Base-by-base conservation (phyloP, 257 asterid genomes). In the Marsdenia floribunda region DNA sequence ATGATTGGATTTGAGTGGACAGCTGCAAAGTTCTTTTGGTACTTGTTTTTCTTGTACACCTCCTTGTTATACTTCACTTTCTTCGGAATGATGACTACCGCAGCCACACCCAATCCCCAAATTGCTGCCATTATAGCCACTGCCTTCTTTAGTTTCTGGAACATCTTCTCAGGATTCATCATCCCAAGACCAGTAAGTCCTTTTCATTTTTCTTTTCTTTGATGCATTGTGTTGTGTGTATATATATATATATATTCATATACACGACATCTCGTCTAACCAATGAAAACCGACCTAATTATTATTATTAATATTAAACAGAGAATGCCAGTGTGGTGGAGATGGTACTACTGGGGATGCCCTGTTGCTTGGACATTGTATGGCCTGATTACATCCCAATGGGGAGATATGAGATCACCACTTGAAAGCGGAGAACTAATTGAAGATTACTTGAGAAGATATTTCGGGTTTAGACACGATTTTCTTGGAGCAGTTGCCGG, bases 1-100 rank as follows among this genome's bases (percentile, higher is more conserved):
- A 89, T 94, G 98, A 93, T 96, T 18, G 85, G 93, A 42, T 94
- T 94, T 53, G 95, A 94, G 37, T 87, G 93, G 95, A 87, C 80
- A 13, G 21, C 68, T 19, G 82, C 82, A 83, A 94, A 94, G 87
- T 88, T 94, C 57, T 77, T 90, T 55, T 94, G 96, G 96, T 89
- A 88, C 75, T 71, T 89, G 64, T 90, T 79, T 77, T 90, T 91
- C 84, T 89, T 91, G 97, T 89, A 83, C 76, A 83, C 89, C 85
- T 83, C 98, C 4, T 66, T 91, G 4, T 49, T 94, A 50, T 94
- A 94, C 90, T 90, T 85, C 93, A 94, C 98, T 53, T 85, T 83
- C 81, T 94, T 87, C 2, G 98, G 98, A 21, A 91, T 94, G 98
- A 92, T 90, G 97, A 82, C 97, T 0, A 90, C 80, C 46, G 87